Conservation (phyloP, 768 basidiomycete genomes). For the Panellus pusillus region DNA sequence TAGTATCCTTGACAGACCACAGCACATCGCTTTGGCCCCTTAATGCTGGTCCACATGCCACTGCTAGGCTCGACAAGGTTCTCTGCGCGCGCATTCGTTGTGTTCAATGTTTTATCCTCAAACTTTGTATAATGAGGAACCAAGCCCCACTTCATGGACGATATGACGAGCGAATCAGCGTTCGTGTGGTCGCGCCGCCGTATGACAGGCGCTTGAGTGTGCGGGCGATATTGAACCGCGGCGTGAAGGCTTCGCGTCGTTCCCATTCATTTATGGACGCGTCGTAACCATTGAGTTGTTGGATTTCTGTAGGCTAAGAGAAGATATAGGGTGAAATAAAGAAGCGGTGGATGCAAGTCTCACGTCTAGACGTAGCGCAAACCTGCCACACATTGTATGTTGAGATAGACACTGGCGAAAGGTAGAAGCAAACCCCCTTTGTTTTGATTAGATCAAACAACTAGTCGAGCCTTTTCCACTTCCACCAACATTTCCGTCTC, state of each 20-base stretch:
- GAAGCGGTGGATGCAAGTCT: constrained; percentile 17
- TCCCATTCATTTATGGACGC: constrained; percentile 58
- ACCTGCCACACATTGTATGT: constrained; percentile 63
- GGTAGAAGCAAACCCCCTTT: too few relatives aligned
- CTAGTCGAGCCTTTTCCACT: too few relatives aligned
- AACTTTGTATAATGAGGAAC: constrained; percentile 81
- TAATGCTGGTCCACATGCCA: constrained; percentile 85
- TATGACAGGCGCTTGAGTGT: constrained; percentile 74
- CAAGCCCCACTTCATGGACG: constrained; percentile 91
- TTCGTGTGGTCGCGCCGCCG: constrained; percentile 39
- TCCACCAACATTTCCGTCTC: too few relatives aligned
- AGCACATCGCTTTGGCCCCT: constrained; percentile 82
- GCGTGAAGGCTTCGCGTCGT: constrained; percentile 55
- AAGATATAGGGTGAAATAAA: constrained; percentile 8
- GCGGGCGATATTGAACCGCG: constrained; percentile 86
- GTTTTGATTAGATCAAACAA: too few relatives aligned
- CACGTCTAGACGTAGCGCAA: constrained; percentile 52
- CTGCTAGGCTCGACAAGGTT: constrained; percentile 63
- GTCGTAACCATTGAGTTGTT: constrained; percentile 42
- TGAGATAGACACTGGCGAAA: too few relatives aligned
- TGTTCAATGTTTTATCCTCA: constrained; percentile 71
- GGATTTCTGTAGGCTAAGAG: constrained; percentile 41
- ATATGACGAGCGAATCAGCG: constrained; percentile 48
- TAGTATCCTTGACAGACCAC: constrained; percentile 89
- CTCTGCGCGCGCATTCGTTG: constrained; percentile 90